phyloP scores from a whole-genome alignment of 345 rosid genomes.

The Firmiana major region DNA sequence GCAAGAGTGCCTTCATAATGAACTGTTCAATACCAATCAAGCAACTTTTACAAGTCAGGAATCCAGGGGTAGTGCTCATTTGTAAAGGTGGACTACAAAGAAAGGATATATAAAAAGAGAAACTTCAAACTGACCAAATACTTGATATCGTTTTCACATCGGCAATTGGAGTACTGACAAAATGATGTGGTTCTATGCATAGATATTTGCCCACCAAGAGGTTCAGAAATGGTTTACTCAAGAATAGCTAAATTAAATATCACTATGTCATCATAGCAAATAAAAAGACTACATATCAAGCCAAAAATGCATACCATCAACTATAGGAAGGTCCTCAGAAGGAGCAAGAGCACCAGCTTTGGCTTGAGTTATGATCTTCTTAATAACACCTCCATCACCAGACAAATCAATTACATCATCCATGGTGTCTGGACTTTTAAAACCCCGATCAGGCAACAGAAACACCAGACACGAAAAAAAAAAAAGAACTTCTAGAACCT shows the following conservation, averaged over 20 bases:
- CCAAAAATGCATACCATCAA: conserved; percentile 55
- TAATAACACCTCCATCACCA: conserved; percentile 82
- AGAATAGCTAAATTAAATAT: background rate
- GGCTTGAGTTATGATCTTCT: conserved; percentile 55
- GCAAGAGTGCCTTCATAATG: conserved; percentile 82
- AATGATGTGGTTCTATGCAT: background rate
- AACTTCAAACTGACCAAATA: background rate
- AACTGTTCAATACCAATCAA: conserved; percentile 42
- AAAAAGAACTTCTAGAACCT: background rate
- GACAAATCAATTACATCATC: conserved; percentile 60
- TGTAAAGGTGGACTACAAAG: background rate
- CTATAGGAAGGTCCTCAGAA: conserved; percentile 75
- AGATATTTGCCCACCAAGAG: background rate
- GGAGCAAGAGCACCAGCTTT: conserved; percentile 63
- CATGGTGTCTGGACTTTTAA: conserved; percentile 35
- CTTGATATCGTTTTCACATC: background rate
- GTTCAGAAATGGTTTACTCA: background rate
- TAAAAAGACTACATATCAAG: background rate
- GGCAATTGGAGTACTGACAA: background rate
- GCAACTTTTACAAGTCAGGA: background rate
- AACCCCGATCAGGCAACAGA: conserved; percentile 11
- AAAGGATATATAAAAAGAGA: background rate
- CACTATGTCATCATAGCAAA: background rate
- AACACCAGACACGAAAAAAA: background rate
- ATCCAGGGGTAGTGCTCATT: background rate